phyloP scores from a whole-genome alignment of 805 yeast genomes.

The Saccharomycopsis lassenensis region DNA sequence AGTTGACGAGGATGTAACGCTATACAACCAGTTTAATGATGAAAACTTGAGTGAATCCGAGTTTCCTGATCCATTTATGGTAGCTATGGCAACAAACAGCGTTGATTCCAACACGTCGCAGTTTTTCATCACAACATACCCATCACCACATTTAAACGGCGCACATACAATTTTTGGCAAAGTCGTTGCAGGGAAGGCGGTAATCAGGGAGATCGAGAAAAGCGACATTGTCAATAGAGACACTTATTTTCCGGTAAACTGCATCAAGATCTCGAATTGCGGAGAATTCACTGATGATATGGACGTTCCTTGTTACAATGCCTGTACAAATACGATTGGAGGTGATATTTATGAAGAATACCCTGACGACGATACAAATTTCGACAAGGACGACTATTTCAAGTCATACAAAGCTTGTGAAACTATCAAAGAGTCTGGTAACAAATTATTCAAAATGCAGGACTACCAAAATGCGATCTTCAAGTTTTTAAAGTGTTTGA shows the following conservation, averaged over 20 bases:
- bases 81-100: conserved; percentile 59
- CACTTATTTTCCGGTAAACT: conserved; percentile 31
- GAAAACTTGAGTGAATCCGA: conserved; percentile 39
- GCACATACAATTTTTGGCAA: conserved; percentile 72
- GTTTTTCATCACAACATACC: conserved; percentile 59
- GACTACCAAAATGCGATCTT: conserved; percentile 40
- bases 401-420: conserved; percentile 39
- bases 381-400: conserved; percentile 46
- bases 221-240: conserved; percentile 29
- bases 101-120: conserved; percentile 47
- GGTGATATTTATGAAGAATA: conserved; percentile 68
- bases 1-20: conserved; percentile 21
- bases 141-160: conserved; percentile 64
- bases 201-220: conserved; percentile 54
- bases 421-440: conserved; percentile 59
- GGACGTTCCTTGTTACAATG: conserved; percentile 49
- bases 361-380: conserved; percentile 60
- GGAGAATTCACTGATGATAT: conserved; percentile 50
- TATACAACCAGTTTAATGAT: conserved; percentile 37
- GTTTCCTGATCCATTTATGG: conserved; percentile 34
- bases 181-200: conserved; percentile 57
- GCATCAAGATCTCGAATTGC: conserved; percentile 41
- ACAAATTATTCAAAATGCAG: conserved; percentile 44
- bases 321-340: conserved; percentile 48
- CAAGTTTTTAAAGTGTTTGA: conserved; percentile 54